Conservation (phyloP, 2,329 filamentous ascomycete genomes). For the Fusarium paranaense region DNA sequence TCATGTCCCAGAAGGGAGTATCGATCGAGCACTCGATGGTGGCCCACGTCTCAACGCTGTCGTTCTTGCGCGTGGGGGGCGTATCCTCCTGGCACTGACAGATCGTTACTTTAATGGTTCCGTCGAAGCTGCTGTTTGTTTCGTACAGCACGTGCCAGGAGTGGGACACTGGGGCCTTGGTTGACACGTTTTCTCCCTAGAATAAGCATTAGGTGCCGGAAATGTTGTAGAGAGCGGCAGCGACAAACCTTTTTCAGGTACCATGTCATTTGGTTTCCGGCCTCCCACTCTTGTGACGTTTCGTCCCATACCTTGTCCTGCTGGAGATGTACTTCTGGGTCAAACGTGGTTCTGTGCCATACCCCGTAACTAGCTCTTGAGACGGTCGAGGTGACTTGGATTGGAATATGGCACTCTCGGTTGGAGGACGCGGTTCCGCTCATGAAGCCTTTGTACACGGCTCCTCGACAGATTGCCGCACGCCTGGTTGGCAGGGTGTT, state of each 20-base stretch:
- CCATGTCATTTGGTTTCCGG: neutral
- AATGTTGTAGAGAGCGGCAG: neutral
- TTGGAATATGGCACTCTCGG: neutral
- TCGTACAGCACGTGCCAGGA: rapidly evolving
- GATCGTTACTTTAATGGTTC: neutral
- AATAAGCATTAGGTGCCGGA: neutral
- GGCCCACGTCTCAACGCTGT: neutral
- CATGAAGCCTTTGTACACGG: neutral
- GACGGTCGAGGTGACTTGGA: neutral
- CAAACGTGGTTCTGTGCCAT: rapidly evolving
- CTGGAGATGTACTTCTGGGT: neutral
- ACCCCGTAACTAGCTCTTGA: neutral
- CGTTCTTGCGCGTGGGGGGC: neutral
- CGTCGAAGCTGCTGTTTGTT: neutral
- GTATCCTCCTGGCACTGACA: neutral
- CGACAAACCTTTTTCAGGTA: neutral
- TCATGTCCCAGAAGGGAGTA: neutral
- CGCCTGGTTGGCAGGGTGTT: neutral
- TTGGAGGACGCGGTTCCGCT: neutral
- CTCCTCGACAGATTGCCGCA: neutral
- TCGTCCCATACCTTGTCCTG: neutral
- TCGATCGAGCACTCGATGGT: neutral
- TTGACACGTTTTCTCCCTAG: neutral
- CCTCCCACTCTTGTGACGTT: neutral
- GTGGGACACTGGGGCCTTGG: neutral